Conservation (phyloP, 768 basidiomycete genomes). For the Calocera viscosa region DNA sequence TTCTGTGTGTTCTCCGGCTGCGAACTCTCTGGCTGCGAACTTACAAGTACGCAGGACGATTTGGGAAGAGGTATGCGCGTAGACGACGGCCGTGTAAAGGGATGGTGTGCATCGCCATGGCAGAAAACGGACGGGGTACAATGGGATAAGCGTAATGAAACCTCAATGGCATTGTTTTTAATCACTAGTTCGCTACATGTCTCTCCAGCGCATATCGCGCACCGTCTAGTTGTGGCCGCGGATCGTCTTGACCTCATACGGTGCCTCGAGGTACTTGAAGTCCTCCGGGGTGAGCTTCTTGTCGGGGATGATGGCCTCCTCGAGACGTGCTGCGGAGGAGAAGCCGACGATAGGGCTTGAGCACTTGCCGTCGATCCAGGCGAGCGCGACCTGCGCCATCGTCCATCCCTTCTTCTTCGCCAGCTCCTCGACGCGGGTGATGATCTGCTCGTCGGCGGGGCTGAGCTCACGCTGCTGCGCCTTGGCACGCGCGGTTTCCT, state of each 20-base stretch:
- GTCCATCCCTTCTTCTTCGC: slow-evolving; percentile 31
- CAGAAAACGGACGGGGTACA: no score
- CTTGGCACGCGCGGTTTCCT: slow-evolving; percentile 18
- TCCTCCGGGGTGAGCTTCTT: slow-evolving; percentile 26
- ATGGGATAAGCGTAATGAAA: no score
- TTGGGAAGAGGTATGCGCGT: no score
- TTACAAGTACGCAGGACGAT: no score
- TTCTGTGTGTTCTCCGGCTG: no score
- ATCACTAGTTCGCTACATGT: not conserved
- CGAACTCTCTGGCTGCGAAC: no score
- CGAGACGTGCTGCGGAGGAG: slow-evolving; percentile 19
- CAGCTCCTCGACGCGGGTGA: slow-evolving; percentile 33
- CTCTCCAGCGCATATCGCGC: not conserved
- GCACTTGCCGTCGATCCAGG: slow-evolving; percentile 34
- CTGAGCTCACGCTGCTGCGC: slow-evolving; percentile 20
- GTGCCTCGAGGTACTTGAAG: slow-evolving; percentile 23
- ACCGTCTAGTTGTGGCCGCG: slow-evolving; percentile 11
- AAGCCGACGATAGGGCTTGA: slow-evolving; percentile 35
- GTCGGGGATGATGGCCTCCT: slow-evolving; percentile 24
- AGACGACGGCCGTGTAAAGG: no score
- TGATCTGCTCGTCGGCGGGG: slow-evolving; percentile 28
- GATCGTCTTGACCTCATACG: slow-evolving; percentile 18
- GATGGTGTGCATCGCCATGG: no score
- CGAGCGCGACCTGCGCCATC: slow-evolving; percentile 38
- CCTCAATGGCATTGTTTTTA: not conserved